A percentile compares a stretch with the other conserved stretches of the same genome.
phyloP scores from a whole-genome alignment of 192 early-diverging fungal genomes.

The Coemansia sp. region DNA sequence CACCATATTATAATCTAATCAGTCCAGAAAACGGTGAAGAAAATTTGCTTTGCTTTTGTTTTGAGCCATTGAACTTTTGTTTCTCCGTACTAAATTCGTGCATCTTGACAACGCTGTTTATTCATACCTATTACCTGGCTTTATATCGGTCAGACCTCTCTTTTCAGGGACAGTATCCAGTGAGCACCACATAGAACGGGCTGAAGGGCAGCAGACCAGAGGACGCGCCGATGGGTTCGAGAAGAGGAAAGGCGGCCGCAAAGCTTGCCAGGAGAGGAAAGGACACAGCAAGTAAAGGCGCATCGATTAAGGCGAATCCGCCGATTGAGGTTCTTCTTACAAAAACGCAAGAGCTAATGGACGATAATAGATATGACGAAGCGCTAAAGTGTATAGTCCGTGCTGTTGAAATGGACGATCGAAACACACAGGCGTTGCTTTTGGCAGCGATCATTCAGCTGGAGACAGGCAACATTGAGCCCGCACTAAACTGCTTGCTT shows the following conservation, averaged over 20 bases:
- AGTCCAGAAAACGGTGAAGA: too few species aligned
- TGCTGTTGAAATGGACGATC: slow-evolving; percentile 64
- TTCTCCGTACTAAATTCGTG: neutral
- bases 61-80: neutral
- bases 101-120: neutral
- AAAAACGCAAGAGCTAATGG: slow-evolving; percentile 67
- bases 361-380: slow-evolving; percentile 72
- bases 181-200: too few species aligned
- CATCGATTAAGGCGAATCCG: slow-evolving; percentile 22
- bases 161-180: neutral
- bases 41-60: too few species aligned
- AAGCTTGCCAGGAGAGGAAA: slow-evolving; percentile 13
- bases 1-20: too few species aligned
- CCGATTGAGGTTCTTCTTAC: slow-evolving; percentile 61
- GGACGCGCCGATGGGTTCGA: slow-evolving; percentile 15
- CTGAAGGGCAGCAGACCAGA: neutral
- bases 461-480: slow-evolving; percentile 68
- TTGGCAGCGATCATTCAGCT: slow-evolving; percentile 73
- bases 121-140: neutral
- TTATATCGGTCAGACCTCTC: neutral
- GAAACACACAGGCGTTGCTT: slow-evolving; percentile 64
- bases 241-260: slow-evolving; percentile 11
- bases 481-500: slow-evolving; percentile 61
- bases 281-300: slow-evolving; percentile 7
- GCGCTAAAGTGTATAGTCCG: slow-evolving; percentile 70